Base-by-base conservation (phyloP, 805 yeast genomes). In the Saccharomycopsis schoenii region DNA sequence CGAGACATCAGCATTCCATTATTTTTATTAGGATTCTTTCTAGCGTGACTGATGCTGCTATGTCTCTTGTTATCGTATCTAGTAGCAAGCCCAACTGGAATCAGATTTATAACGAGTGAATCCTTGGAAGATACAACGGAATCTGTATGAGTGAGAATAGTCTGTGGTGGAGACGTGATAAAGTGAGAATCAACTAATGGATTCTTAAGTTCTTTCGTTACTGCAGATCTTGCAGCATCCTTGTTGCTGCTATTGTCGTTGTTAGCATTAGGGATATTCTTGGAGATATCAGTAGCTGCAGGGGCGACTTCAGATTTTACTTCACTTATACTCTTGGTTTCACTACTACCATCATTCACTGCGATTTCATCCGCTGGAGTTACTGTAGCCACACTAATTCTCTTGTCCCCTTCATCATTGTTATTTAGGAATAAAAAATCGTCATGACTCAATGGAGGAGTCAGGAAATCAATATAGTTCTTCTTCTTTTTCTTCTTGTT, bases 1-100 rank as follows among this genome's bases (percentile, higher is more conserved):
- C 21, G 40, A 24, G 54, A 19, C 19, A 37, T 14, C 55, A 47
- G 36, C 21, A 21, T 42, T 15, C 37, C 41, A 12, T 36, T 54
- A 5, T 34, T 51, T 54, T 56, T 56, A 5, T 54, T 59, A 11
- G 25, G 19, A 24, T 50, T 57, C 1, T 57, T 56, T 21, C 43
- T 29, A 25, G 41, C 24, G 2, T 52, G 39, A 11, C 56, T 52
- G 11, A 36, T 36, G 19, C 50, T 40, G 17, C 34, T 25, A 37
- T 54, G 29, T 14, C 34, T 19, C 21, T 21, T 47, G 21, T 47
- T 47, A 15, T 62, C 65, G 50, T 61, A 63, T 12, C 55, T 52
- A 1, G 51, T 43, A 11, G 61, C 62, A 15, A 56, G 21, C 2
- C 65, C 65, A 29, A 61, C 25, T 29, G 65, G 65, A 11, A 61